Percentiles rank a stretch among this genome's conserved stretches.
Evolutionary conservation across 2,329 filamentous ascomycete species (phyloP).

Genomic region (Neonectria coccinea): DNA sequence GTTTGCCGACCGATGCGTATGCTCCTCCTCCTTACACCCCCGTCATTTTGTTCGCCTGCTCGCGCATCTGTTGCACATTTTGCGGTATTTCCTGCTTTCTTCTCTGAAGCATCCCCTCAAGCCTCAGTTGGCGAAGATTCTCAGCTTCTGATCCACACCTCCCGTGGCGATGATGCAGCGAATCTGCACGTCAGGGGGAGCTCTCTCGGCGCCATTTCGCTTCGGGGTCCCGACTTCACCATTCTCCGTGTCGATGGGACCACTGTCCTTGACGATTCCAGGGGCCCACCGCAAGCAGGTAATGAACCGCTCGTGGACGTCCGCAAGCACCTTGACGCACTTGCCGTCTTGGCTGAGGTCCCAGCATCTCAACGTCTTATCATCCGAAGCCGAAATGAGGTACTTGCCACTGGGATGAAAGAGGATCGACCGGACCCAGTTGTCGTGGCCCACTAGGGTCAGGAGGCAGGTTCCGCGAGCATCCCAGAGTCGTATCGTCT

Average conservation of each 20-base stretch:
- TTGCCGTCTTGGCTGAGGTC: constrained; percentile 91
- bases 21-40: constrained; percentile 14
- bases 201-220: constrained; percentile 23
- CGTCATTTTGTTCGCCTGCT: constrained; percentile 10
- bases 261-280: constrained; percentile 40
- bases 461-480: constrained; percentile 85
- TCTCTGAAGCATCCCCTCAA: constrained; percentile 2
- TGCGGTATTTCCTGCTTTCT: constrained; percentile 8
- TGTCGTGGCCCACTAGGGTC: constrained; percentile 88
- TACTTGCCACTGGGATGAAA: constrained; percentile 96
- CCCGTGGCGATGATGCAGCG: constrained; percentile 29
- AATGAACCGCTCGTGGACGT: constrained; percentile 86
- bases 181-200: constrained; percentile 22
- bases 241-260: constrained; percentile 30
- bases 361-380: constrained; percentile 95
- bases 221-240: constrained; percentile 41
- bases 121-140: constrained; percentile 27
- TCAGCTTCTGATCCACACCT: constrained; percentile 27
- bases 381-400: constrained; percentile 85
- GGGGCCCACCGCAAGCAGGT: constrained; percentile 91
- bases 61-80: constrained; percentile 6
- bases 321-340: constrained; percentile 83
- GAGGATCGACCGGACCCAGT: constrained; percentile 88
- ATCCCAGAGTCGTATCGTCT: constrained; percentile 92
- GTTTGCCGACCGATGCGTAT: constrained; percentile 6